These are phyloP conservation scores for Epichloe brachyelytri DNA, from an alignment of 2,329 filamentous ascomycete genomes.

Conservation along the genomic window DNA sequence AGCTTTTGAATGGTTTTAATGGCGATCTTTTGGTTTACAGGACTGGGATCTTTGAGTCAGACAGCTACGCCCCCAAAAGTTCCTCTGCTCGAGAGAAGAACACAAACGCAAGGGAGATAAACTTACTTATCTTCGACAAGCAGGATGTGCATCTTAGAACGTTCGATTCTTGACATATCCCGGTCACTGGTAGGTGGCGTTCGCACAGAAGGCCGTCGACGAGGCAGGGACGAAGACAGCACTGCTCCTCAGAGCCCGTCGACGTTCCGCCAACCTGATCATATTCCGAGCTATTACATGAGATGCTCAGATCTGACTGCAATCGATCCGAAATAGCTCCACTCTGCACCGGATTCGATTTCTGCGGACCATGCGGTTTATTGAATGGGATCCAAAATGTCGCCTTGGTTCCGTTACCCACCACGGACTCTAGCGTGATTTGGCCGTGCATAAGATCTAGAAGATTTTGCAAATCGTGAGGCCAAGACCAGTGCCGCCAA, in stretches of 20 bases:
- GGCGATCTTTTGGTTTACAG: constrained; percentile 65
- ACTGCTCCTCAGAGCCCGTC: constrained; percentile 15
- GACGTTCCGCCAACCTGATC: constrained; percentile 33
- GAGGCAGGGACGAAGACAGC: constrained; percentile 12
- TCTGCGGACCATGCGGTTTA: constrained; percentile 42
- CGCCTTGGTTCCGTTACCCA: constrained; percentile 58
- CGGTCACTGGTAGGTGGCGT: constrained; percentile 27
- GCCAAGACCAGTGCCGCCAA: constrained; percentile 66
- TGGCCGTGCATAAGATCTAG: constrained; percentile 66
- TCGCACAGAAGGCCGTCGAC: constrained; percentile 22
- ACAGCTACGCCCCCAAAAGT: background rate
- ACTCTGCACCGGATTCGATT: constrained; percentile 44
- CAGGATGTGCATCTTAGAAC: constrained; percentile 53
- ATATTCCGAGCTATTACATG: constrained; percentile 54
- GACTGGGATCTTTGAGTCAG: constrained; percentile 19
- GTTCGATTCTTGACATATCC: constrained; percentile 41
- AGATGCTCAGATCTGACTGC: constrained; percentile 50
- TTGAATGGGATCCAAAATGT: constrained; percentile 68
- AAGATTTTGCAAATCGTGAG: constrained; percentile 72
- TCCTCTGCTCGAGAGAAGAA: background rate
- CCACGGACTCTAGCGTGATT: constrained; percentile 56
- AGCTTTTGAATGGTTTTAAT: constrained; percentile 62
- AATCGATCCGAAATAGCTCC: constrained; percentile 54
- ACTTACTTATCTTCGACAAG: constrained; percentile 72
- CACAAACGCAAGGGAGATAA: background rate